These are phyloP conservation scores for Flaveria bidentis DNA, from an alignment of 129 eudicot species.

Conservation along the genomic window DNA sequence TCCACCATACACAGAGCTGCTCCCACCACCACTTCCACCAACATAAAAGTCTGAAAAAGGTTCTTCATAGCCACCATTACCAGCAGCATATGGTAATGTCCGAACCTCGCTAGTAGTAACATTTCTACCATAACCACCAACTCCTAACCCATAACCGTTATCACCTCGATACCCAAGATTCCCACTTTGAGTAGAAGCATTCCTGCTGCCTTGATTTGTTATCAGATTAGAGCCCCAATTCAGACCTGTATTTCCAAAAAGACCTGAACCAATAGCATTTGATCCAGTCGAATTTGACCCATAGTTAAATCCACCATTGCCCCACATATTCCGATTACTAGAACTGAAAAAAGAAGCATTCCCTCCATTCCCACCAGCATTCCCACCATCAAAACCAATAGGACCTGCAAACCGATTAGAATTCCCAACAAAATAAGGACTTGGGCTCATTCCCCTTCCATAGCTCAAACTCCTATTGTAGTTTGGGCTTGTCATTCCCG, in stretches of 20 bases:
- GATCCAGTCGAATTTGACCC: slow-evolving; percentile 48
- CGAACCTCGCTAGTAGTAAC: slow-evolving; percentile 42
- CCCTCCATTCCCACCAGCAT: slow-evolving; percentile 45
- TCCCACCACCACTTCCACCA: slow-evolving; percentile 36
- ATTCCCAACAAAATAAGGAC: slow-evolving; percentile 49
- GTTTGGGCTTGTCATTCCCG: slow-evolving; percentile 49
- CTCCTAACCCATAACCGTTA: slow-evolving; percentile 44
- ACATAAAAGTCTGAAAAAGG: slow-evolving; percentile 60
- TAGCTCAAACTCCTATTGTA: slow-evolving; percentile 44
- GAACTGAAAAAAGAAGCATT: slow-evolving; percentile 65
- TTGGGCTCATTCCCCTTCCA: slow-evolving; percentile 45
- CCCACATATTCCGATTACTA: slow-evolving; percentile 55
- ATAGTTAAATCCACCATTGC: slow-evolving; percentile 53
- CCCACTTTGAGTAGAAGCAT: slow-evolving; percentile 44
- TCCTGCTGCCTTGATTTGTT: slow-evolving; percentile 23
- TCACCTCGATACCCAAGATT: slow-evolving; percentile 63
- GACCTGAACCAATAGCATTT: slow-evolving; percentile 46
- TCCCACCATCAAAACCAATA: slow-evolving; percentile 50
- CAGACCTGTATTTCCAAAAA: slow-evolving; percentile 46
- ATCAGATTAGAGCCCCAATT: slow-evolving; percentile 53
- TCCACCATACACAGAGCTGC: slow-evolving; percentile 55
- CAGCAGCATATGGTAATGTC: slow-evolving; percentile 37
- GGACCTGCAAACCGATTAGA: slow-evolving; percentile 60
- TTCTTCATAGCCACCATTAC: slow-evolving; percentile 58
- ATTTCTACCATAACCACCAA: slow-evolving; percentile 61